Evolutionary conservation across 202 grass and related monocot species (phyloP).

Genomic region (Panicum hallii): DNA sequence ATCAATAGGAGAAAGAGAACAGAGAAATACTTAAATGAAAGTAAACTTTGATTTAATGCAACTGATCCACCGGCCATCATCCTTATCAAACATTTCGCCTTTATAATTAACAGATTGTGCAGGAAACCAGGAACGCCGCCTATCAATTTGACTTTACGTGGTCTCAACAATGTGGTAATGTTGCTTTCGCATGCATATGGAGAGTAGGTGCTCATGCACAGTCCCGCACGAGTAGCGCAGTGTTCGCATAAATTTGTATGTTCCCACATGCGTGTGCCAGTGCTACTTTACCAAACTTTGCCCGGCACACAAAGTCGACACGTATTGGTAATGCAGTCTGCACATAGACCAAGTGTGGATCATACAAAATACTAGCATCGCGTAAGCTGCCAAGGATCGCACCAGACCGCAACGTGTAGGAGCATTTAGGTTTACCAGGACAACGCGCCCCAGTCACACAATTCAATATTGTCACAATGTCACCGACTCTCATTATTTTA

Average conservation of each 20-base stretch:
- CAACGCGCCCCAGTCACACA: background rate
- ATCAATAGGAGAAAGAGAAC: conserved; percentile 32
- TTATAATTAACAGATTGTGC: background rate
- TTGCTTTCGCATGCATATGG: background rate
- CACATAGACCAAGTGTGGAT: background rate
- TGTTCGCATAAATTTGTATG: background rate
- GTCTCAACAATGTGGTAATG: background rate
- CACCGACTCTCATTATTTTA: background rate
- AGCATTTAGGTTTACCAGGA: background rate
- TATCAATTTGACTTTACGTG: background rate
- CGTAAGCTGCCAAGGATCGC: conserved; percentile 31
- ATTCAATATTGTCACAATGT: conserved; percentile 1
- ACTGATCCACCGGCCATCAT: background rate
- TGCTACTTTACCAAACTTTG: background rate
- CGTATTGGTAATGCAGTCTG: background rate
- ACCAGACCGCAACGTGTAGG: conserved; percentile 21
- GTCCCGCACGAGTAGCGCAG: background rate
- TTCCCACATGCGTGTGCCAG: background rate
- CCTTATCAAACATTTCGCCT: background rate
- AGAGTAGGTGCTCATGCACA: background rate
- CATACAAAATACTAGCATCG: background rate
- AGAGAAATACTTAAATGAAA: background rate
- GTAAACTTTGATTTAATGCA: conserved; percentile 3
- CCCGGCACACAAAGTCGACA: background rate
- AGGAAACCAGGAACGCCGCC: background rate